Percentiles rank a stretch among this genome's conserved stretches.
Evolutionary conservation across 148 eudicot species (phyloP).

Genomic region (Chenopodium quinoa): DNA sequence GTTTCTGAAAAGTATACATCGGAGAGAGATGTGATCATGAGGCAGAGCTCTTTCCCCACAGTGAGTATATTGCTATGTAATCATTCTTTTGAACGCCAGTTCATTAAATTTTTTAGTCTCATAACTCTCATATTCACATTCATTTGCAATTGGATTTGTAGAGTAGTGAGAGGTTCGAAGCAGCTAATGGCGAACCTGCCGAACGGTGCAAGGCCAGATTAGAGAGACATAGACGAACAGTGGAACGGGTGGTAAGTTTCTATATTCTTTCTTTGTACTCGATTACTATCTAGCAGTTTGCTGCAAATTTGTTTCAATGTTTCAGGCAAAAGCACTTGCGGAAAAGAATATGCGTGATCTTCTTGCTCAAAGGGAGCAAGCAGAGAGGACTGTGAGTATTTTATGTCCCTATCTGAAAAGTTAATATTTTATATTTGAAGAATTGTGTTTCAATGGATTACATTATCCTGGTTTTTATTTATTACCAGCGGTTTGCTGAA

Average conservation of each 20-base stretch:
- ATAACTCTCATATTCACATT: background rate
- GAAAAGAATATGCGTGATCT: constrained; percentile 93
- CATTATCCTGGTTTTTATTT: constrained; percentile 10
- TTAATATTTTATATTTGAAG: background rate
- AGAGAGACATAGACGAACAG: constrained; percentile 94
- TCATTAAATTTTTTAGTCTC: background rate
- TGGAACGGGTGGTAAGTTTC: constrained; percentile 83
- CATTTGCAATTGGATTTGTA: constrained; percentile 33
- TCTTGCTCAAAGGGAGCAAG: constrained; percentile 79
- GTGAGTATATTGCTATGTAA: constrained; percentile 47
- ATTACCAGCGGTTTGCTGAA: constrained; percentile 84
- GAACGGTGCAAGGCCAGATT: constrained; percentile 95
- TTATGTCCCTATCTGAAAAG: constrained; percentile 1
- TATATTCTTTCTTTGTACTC: background rate
- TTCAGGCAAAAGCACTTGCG: constrained; percentile 91
- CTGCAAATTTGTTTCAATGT: constrained; percentile 5
- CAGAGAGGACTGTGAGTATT: constrained; percentile 73
- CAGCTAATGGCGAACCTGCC: constrained; percentile 70
- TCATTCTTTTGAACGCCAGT: constrained; percentile 12
- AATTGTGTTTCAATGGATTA: background rate
- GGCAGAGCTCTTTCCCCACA: constrained; percentile 55
- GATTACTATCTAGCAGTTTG: background rate
- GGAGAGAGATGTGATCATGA: constrained; percentile 47
- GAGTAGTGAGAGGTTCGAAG: constrained; percentile 40
- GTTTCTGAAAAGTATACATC: constrained; percentile 55